Evolutionary conservation across 768 basidiomycete genomes (phyloP).

Genomic region (Pleurotus pulmonarius): DNA sequence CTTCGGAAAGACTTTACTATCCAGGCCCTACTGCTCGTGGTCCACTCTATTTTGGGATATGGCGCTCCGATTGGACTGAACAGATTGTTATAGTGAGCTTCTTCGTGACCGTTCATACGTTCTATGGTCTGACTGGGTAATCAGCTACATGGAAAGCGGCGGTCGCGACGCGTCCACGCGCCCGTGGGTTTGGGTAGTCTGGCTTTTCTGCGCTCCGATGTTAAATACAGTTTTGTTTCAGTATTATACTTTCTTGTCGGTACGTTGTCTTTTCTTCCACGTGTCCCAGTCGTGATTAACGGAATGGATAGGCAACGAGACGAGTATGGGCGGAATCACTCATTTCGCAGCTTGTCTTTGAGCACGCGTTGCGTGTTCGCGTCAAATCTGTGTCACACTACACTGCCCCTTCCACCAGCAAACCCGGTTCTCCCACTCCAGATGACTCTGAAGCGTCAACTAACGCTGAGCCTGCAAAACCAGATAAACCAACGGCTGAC

Average conservation of each 20-base stretch:
- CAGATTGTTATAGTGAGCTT: conserved; percentile 31
- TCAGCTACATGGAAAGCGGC: conserved; percentile 54
- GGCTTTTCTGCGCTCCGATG: conserved; percentile 46
- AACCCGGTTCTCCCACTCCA: conserved; percentile 1
- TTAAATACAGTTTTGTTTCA: conserved; percentile 42
- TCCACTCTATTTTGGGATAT: conserved; percentile 24
- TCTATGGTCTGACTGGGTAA: background rate
- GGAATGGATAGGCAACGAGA: conserved; percentile 32
- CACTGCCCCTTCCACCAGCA: conserved; percentile 7
- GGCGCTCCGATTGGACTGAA: conserved; percentile 38
- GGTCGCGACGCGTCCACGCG: conserved; percentile 44
- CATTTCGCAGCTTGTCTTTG: conserved; percentile 37
- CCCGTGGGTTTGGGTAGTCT: conserved; percentile 69
- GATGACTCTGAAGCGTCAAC: conserved; percentile 9
- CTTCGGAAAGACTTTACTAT: conserved; percentile 31
- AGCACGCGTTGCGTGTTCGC: conserved; percentile 55
- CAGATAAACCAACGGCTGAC: conserved; percentile 9
- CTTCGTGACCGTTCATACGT: background rate
- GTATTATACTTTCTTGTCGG: conserved; percentile 50
- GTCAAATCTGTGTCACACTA: conserved; percentile 42
- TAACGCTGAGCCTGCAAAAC: conserved; percentile 5
- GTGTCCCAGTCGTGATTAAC: background rate
- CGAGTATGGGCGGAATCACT: conserved; percentile 41
- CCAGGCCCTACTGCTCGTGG: conserved; percentile 22
- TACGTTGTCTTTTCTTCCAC: conserved; percentile 24